phyloP scores from a whole-genome alignment of 2,329 filamentous ascomycete species.

The Cyphellophora attinorum region DNA sequence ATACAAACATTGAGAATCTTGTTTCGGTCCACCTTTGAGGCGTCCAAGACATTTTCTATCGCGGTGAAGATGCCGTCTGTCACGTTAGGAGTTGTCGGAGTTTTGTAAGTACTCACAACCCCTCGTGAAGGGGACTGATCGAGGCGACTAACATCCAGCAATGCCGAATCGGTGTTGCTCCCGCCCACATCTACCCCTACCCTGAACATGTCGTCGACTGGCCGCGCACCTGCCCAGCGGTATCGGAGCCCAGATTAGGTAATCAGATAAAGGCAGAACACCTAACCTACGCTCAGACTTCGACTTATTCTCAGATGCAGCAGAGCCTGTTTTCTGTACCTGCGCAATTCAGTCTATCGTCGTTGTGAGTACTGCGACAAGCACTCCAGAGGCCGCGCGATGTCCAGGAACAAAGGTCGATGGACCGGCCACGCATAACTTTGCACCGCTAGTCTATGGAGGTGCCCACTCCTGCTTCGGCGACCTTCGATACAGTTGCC shows the following conservation, averaged over 20 bases:
- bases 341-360: no score
- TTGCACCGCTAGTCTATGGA: no score
- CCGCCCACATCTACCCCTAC: constrained; percentile 34
- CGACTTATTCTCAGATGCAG: no score
- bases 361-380: no score
- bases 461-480: no score
- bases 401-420: no score
- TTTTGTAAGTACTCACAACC: constrained; percentile 40
- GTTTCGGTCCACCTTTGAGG: constrained; percentile 27
- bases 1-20: constrained; percentile 40
- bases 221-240: no score
- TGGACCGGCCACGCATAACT: no score
- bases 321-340: no score
- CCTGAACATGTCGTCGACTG: constrained; percentile 30
- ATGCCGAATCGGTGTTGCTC: constrained; percentile 34
- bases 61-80: constrained; percentile 40
- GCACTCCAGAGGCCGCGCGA: no score
- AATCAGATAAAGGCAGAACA: background rate
- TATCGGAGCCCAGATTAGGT: no score
- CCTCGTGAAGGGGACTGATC: constrained; percentile 28
- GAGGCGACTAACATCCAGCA: constrained; percentile 32
- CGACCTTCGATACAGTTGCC: no score
- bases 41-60: constrained; percentile 33
- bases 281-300: background rate
- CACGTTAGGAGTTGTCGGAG: constrained; percentile 41